Percentiles rank a stretch among this genome's conserved stretches.
These are phyloP conservation scores for Paraphysoderma sedebokerense DNA, from an alignment of 371 early-diverging fungal species.

Conservation along the genomic window DNA sequence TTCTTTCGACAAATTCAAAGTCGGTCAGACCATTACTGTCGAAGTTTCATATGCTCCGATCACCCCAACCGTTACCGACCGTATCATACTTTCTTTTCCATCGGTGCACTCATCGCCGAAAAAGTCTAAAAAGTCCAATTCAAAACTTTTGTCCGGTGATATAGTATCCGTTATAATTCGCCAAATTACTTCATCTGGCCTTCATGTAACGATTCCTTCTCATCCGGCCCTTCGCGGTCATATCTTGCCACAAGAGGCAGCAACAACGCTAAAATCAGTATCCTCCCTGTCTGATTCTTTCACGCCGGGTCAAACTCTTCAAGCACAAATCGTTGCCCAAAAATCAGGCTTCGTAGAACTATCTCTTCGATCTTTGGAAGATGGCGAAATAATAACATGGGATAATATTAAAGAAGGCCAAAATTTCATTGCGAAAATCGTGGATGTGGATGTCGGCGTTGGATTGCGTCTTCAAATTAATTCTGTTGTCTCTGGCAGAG, in stretches of 20 bases:
- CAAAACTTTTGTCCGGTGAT: too few species aligned
- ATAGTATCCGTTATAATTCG: too few species aligned
- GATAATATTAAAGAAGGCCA: too few species aligned
- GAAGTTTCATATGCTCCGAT: slow-evolving; percentile 12
- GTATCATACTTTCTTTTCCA: slow-evolving; percentile 26
- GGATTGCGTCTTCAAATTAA: too few species aligned
- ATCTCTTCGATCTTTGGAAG: slow-evolving; percentile 4
- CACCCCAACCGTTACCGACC: slow-evolving; percentile 14
- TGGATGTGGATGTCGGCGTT: background rate
- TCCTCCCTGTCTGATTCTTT: slow-evolving; percentile 1
- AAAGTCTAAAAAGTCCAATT: too few species aligned
- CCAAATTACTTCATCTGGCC: too few species aligned
- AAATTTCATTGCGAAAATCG: slow-evolving; percentile 10
- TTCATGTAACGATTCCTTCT: too few species aligned
- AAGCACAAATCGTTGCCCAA: slow-evolving; percentile 8
- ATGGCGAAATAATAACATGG: slow-evolving; percentile 3
- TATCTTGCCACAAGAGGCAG: slow-evolving; percentile 13
- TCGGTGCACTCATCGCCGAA: too few species aligned
- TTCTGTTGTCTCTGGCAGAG: slow-evolving; percentile 34
- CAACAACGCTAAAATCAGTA: background rate
- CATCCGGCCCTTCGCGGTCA: too few species aligned
- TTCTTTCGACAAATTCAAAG: slow-evolving; percentile 32
- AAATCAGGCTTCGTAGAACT: slow-evolving; percentile 3
- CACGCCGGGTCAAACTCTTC: slow-evolving; percentile 5
- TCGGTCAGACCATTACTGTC: slow-evolving; percentile 33